These are phyloP conservation scores for Drechslerella dactyloides DNA, from an alignment of 2,329 filamentous ascomycete genomes.

Conservation along the genomic window DNA sequence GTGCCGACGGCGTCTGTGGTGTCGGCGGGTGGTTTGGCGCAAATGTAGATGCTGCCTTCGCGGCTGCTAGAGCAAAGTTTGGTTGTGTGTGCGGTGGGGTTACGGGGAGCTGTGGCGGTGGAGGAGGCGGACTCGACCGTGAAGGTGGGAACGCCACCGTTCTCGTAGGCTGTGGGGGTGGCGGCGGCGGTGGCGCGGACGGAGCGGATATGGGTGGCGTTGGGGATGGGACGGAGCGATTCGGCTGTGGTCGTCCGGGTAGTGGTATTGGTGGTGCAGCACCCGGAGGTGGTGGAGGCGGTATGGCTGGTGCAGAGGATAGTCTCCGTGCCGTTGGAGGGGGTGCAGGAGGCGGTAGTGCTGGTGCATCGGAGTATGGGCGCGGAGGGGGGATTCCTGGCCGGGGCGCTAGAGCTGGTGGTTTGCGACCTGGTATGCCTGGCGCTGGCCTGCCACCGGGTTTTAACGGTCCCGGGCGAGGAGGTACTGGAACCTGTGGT, in stretches of 20 bases:
- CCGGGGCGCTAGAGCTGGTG: conserved; percentile 62
- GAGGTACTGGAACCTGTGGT: conserved; percentile 65
- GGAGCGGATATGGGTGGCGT: conserved; percentile 56
- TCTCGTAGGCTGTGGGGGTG: conserved; percentile 61
- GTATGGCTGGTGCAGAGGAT: conserved; percentile 67
- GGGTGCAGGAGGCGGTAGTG: conserved; percentile 67
- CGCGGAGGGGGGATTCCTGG: conserved; percentile 63
- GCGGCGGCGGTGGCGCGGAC: conserved; percentile 57
- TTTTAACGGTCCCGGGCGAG: conserved; percentile 63
- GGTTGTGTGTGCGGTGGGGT: conserved; percentile 55
- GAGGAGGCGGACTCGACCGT: conserved; percentile 58
- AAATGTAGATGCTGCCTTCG: conserved; percentile 58
- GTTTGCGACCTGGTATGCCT: conserved; percentile 62
- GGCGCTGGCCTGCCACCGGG: conserved; percentile 66
- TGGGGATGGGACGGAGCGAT: conserved; percentile 60
- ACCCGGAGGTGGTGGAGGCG: conserved; percentile 68
- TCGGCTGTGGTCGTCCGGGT: conserved; percentile 67
- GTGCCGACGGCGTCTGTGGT: conserved; percentile 47
- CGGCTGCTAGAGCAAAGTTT: conserved; percentile 55
- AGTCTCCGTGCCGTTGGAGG: conserved; percentile 65
- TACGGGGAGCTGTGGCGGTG: conserved; percentile 55
- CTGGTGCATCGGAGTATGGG: conserved; percentile 45
- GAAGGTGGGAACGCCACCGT: conserved; percentile 59
- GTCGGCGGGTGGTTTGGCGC: conserved; percentile 52
- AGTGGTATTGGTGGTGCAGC: conserved; percentile 63